Evolutionary conservation across 768 basidiomycete genomes (phyloP).

Genomic region (Obba rivulosa): DNA sequence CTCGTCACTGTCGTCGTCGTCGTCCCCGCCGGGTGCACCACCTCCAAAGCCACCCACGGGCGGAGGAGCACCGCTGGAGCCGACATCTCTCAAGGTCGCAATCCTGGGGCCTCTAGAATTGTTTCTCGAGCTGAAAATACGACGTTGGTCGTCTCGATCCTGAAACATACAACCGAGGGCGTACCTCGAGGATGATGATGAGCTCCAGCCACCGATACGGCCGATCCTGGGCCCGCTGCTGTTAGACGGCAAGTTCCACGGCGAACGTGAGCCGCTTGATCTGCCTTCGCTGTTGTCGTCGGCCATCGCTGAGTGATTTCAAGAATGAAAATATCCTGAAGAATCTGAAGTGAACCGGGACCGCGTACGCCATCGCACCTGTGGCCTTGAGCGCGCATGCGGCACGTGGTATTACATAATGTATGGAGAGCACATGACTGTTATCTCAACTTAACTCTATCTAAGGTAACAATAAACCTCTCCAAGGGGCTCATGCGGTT

Average conservation of each 20-base stretch:
- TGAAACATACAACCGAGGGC: not conserved
- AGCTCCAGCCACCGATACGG: conserved; percentile 16
- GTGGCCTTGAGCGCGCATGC: too few relatives aligned
- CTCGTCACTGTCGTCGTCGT: conserved; percentile 49
- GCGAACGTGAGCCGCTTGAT: conserved; percentile 2
- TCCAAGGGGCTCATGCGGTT: too few relatives aligned
- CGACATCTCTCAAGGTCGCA: conserved; percentile 22
- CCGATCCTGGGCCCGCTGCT: conserved; percentile 14
- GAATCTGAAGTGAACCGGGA: too few relatives aligned
- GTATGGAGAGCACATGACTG: too few relatives aligned
- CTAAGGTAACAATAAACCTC: too few relatives aligned
- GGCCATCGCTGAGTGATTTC: conserved; percentile 2
- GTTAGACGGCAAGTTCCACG: conserved; percentile 10
- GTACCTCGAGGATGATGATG: conserved; percentile 9
- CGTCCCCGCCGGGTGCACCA: conserved; percentile 29
- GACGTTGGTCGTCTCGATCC: not conserved
- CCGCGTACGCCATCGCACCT: too few relatives aligned
- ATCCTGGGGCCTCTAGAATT: conserved; percentile 18
- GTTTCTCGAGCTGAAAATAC: not conserved
- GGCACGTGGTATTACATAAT: too few relatives aligned
- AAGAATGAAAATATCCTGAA: too few relatives aligned
- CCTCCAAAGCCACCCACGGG: conserved; percentile 9
- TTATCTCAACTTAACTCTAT: too few relatives aligned
- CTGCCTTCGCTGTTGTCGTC: conserved; percentile 2
- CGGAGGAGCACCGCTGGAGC: conserved; percentile 11